Evolutionary conservation across 2,329 filamentous ascomycete species (phyloP).

Genomic region (Rachicladosporium sp.): DNA sequence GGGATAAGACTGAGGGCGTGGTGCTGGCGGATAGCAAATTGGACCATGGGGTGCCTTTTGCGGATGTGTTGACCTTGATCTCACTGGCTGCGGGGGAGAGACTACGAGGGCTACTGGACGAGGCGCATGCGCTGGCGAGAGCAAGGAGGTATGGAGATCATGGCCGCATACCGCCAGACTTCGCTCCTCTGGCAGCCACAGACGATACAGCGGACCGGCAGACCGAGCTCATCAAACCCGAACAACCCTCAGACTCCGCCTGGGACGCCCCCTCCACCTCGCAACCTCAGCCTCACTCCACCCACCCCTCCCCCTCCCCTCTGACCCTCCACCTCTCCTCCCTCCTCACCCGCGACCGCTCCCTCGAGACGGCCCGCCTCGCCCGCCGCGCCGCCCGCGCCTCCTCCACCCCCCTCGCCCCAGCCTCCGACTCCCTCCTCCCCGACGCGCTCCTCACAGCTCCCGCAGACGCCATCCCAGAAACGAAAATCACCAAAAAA

Average conservation of each 20-base stretch:
- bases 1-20: constrained; percentile 16
- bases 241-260: constrained; percentile 22
- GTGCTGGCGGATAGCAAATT: constrained; percentile 39
- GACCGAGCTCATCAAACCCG: constrained; percentile 22
- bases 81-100: constrained; percentile 75
- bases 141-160: constrained; percentile 68
- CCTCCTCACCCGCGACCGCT: too few relatives aligned
- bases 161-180: constrained; percentile 64
- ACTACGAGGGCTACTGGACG: constrained; percentile 62
- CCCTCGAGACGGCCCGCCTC: too few relatives aligned
- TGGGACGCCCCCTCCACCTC: constrained; percentile 13
- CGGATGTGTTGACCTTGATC: constrained; percentile 71
- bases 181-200: constrained; percentile 52
- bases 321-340: too few relatives aligned
- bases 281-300: too few relatives aligned
- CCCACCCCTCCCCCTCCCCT: too few relatives aligned
- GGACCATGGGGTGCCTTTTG: constrained; percentile 56
- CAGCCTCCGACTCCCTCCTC: too few relatives aligned
- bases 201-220: constrained; percentile 21
- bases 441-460: too few relatives aligned
- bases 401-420: neutral
- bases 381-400: constrained; percentile 1
- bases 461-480: too few relatives aligned
- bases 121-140: constrained; percentile 57
- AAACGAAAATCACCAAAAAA: constrained; percentile 67